Base-by-base conservation (phyloP, 2,329 filamentous ascomycete genomes). In the Colletotrichum tropicicola region DNA sequence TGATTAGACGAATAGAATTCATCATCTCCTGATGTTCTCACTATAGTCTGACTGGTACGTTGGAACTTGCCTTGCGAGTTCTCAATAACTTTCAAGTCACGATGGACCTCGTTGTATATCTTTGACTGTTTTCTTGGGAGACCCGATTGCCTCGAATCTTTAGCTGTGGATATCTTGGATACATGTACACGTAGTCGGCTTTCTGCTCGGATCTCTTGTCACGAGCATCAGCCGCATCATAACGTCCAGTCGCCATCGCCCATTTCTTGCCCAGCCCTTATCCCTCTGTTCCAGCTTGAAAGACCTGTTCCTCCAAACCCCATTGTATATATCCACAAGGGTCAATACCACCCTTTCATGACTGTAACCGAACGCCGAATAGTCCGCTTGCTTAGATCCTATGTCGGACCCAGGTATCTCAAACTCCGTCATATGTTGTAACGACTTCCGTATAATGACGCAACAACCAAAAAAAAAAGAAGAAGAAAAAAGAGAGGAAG, bases 391-490 rank as follows among this genome's bases (percentile, higher is more conserved):
- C 23, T 44, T 17, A 45, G 25, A 41, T 32, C 15, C 12, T 21
- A 15, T 27, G 19, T 13, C n/a, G 32, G 17, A 15, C 44, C 23
- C 8, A n/a, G 44, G 45, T 58, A 37, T 58, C 51, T 44, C n/a
- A 25, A 57, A 63, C 59, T 51, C 58, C 58, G 12, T 52, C 58
- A 44, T 58, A 6, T 53, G 45, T 51, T 17, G 44, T 37, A n/a
- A 53, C 19, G 21, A 8, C 6, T 19, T 43, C 37, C 23, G 45
- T 49, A 28, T 51, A 41, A 19, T n/a, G n/a, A 25, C 13, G 6
- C 44, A 19, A 23, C 10, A 35, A 15, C 13, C 13, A 35, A 19
- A 57, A 27, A 67, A 64, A 55, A 17, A 35, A 43, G 21, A 13
- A 9, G 45, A 25, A 28, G 44, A 49, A 32, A 55, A 53, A 60